These are phyloP conservation scores for Vararia minispora DNA, from an alignment of 768 basidiomycete species.

Conservation along the genomic window DNA sequence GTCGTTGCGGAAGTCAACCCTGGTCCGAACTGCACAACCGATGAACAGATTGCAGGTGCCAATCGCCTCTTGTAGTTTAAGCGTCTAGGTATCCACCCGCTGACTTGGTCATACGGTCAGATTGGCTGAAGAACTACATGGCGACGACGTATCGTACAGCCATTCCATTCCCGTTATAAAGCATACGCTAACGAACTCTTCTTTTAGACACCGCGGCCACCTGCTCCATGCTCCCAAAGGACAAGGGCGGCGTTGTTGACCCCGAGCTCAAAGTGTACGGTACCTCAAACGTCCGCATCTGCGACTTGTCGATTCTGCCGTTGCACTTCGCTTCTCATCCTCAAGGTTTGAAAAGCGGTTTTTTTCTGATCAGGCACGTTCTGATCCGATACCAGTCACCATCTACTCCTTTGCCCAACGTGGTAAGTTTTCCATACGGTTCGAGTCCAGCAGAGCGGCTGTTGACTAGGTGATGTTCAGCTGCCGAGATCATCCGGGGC, in stretches of 20 bases:
- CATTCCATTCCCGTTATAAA: too few species aligned
- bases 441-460: not conserved
- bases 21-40: conserved; percentile 18
- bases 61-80: too few species aligned
- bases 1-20: conserved; percentile 21
- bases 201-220: conserved; percentile 32
- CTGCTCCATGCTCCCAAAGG: conserved; percentile 42
- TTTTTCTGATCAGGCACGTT: too few species aligned
- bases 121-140: conserved; percentile 17
- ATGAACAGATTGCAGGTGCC: conserved; percentile 20
- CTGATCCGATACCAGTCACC: too few species aligned
- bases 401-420: conserved; percentile 20
- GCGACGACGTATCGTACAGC: conserved; percentile 16
- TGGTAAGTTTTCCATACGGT: conserved; percentile 11
- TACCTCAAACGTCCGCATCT: conserved; percentile 42
- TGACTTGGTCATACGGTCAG: too few species aligned
- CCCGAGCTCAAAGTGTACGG: conserved; percentile 44
- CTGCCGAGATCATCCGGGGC: conserved; percentile 23
- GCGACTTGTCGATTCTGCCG: conserved; percentile 41
- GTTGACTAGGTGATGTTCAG: conserved; percentile 4
- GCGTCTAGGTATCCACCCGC: too few species aligned
- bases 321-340: conserved; percentile 38
- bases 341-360: too few species aligned
- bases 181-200: too few species aligned
- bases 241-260: conserved; percentile 44